Conservation (phyloP, 371 early-diverging fungal genomes). For the Smittium mucronatum region DNA sequence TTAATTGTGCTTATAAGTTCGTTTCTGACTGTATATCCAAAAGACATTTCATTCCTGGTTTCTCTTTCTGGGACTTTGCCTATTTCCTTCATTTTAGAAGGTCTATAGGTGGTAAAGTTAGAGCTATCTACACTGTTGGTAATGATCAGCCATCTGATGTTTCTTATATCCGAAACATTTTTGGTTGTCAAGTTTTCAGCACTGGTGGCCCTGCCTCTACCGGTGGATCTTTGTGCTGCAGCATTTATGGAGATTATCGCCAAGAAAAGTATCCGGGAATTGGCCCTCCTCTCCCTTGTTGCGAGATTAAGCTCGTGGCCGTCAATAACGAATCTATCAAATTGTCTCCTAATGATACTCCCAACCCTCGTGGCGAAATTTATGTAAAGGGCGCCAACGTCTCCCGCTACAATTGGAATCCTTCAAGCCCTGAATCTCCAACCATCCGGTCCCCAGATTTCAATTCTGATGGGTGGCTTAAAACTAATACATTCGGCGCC, state of each 20-base stretch:
- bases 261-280: conserved; percentile 43
- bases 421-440: background rate
- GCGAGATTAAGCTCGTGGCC: conserved; percentile 77
- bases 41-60: conserved; percentile 26
- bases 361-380: conserved; percentile 63
- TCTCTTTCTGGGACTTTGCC: conserved; percentile 54
- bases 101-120: conserved; percentile 77
- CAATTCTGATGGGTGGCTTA: conserved; percentile 3
- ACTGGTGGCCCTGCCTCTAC: conserved; percentile 37
- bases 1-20: conserved; percentile 18
- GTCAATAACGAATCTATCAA: conserved; percentile 19
- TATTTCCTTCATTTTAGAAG: conserved; percentile 60
- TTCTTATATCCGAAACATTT: conserved; percentile 23
- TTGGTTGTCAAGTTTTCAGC: conserved; percentile 38
- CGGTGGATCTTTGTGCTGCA: conserved; percentile 15
- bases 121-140: conserved; percentile 40
- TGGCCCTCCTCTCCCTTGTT: conserved; percentile 61
- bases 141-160: conserved; percentile 15
- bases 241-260: conserved; percentile 39
- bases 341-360: conserved; percentile 47
- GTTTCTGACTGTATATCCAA: conserved; percentile 22
- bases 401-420: conserved; percentile 38
- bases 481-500: background rate
- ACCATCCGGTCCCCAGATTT: background rate
- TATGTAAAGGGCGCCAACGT: conserved; percentile 46